Evolutionary conservation across 1,139 yeast species (phyloP), one percentile per base, ranked within the genome.

Genomic region (Lodderomyces orthopsilosis): DNA sequence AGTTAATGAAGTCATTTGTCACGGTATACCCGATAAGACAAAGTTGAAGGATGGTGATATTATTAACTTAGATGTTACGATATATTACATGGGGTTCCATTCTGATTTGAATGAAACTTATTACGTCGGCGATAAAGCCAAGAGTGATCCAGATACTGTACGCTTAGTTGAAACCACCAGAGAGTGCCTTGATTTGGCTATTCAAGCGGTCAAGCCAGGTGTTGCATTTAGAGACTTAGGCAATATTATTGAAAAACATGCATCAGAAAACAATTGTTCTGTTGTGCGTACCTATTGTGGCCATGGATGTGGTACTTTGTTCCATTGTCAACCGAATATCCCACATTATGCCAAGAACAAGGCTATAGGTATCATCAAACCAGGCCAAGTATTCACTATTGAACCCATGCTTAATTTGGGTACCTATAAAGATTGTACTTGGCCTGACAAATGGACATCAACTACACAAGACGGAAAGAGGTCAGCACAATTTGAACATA

Each of bases 391-490:
- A 13, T 94, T 94, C 70, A 94, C 99, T 17, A 90, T 94, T 47
- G 99, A 94, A 66, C 99, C 99, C 38, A 94, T 94, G 99, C 78
- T 94, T 55, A 86, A 89, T 59, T 71, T 84, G 51, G 98, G 98
- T n/a, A 70, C 85, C 1, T 84, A 80, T 68, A 79, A 79, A 56
- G 98, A 91, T 63, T 67, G 77, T 46, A 74, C 83, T 42, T 94
- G 99, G 99, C 98, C 98, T 1, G 99, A 94, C 63, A 87, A 88
- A 65, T 94, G 99, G 99, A 94, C 99, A 10, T 80, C 95, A 1
- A 79, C 81, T 21, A 93, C 98, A 15, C 81, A 79, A 44, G 98
- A 93, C 60, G 98, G 98, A 43, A 80, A 81, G 59, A 70, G 77
- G 48, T 83, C 93, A 52, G 98, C 99, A 1, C 99, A 94, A 65